These are phyloP conservation scores for Arachnopeziza araneosa DNA, from an alignment of 2,329 filamentous ascomycete genomes.

Conservation along the genomic window DNA sequence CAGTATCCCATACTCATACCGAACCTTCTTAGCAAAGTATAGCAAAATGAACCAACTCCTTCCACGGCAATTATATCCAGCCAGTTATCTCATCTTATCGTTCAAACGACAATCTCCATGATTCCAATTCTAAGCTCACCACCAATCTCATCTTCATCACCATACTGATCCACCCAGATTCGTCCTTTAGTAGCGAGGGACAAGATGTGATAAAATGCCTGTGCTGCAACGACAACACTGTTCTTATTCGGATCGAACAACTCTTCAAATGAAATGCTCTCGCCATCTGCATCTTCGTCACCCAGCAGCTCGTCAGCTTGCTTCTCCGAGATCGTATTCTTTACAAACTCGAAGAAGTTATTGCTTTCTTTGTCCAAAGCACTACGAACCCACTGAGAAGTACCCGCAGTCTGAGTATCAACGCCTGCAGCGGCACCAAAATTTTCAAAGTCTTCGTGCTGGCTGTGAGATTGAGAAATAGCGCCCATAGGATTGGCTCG, in stretches of 20 bases:
- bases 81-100: background rate
- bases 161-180: constrained; percentile 55
- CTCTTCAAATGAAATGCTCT: constrained; percentile 60
- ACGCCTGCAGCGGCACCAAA: constrained; percentile 35
- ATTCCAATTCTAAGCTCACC: constrained; percentile 1
- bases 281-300: constrained; percentile 8
- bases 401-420: constrained; percentile 42
- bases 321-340: constrained; percentile 38
- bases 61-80: background rate
- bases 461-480: background rate
- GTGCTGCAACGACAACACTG: constrained; percentile 59
- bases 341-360: constrained; percentile 59
- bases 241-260: constrained; percentile 53
- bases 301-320: constrained; percentile 19
- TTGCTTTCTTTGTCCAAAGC: constrained; percentile 51
- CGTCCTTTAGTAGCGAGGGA: constrained; percentile 61
- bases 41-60: background rate
- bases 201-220: constrained; percentile 71
- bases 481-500: background rate
- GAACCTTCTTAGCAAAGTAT: background rate
- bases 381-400: constrained; percentile 43
- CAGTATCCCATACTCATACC: background rate
- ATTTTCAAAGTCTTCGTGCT: constrained; percentile 38
- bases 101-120: background rate
- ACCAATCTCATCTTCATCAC: background rate